A percentile compares a stretch with the other conserved stretches of the same genome.
Conservation (phyloP, 768 basidiomycete genomes). For the Suillus brevipes region DNA sequence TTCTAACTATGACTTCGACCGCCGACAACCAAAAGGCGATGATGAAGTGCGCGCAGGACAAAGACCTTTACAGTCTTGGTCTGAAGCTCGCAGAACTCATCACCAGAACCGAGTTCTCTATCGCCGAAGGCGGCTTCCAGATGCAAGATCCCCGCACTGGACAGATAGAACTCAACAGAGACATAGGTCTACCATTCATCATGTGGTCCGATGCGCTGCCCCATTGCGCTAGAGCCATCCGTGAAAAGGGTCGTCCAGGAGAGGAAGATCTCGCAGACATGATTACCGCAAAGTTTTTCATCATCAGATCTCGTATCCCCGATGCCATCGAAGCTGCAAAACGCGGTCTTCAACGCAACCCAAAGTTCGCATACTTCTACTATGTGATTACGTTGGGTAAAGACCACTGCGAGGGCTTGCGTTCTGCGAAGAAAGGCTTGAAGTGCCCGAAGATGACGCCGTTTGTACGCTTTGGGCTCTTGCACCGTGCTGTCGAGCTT, state of each 20-base stretch:
- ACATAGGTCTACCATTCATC: constrained; percentile 58
- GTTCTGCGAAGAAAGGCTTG: constrained; percentile 65
- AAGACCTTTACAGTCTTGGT: constrained; percentile 53
- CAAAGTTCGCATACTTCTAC: constrained; percentile 62
- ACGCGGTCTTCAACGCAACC: constrained; percentile 52
- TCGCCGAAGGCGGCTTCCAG: constrained; percentile 58
- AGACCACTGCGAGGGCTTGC: constrained; percentile 51
- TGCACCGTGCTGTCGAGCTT: constrained; percentile 63
- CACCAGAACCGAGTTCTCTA: constrained; percentile 58
- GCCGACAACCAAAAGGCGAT: constrained; percentile 54
- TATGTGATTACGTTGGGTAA: constrained; percentile 56
- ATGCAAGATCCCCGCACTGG: constrained; percentile 44
- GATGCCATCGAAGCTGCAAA: constrained; percentile 51
- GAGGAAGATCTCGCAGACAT: constrained; percentile 62
- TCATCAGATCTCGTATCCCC: constrained; percentile 48
- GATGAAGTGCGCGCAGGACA: constrained; percentile 46
- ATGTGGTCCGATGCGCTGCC: constrained; percentile 62
- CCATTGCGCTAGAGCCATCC: constrained; percentile 56
- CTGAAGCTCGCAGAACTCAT: constrained; percentile 50
- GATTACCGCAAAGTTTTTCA: constrained; percentile 59
- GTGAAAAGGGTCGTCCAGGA: constrained; percentile 37
- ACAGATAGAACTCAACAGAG: constrained; percentile 34
- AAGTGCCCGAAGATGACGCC: constrained; percentile 54
- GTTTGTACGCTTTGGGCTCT: constrained; percentile 55
- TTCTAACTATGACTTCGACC: constrained; percentile 40